Conservation (phyloP, 140 eudicot species). For the Oenanthe javanica region DNA sequence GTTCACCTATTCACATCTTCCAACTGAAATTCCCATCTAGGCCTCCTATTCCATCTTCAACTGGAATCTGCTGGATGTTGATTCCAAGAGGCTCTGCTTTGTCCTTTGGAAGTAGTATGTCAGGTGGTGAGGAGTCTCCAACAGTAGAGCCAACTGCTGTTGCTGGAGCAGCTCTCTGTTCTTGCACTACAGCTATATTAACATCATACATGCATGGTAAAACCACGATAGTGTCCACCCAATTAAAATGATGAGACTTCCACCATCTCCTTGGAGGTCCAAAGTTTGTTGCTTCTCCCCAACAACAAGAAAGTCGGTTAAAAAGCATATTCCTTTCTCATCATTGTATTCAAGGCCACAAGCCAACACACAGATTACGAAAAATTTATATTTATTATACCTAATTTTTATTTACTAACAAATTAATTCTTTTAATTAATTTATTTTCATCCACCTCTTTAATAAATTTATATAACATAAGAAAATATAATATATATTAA, state of each 20-base stretch:
- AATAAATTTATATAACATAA: too few relatives aligned
- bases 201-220: not conserved
- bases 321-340: constrained; percentile 87
- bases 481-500: too few relatives aligned
- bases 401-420: too few relatives aligned
- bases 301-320: constrained; percentile 90
- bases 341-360: constrained; percentile 94
- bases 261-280: constrained; percentile 96
- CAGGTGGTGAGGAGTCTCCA: constrained; percentile 81
- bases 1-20: constrained; percentile 24
- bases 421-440: too few relatives aligned
- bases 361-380: constrained; percentile 37
- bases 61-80: constrained; percentile 70
- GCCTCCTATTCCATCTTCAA: constrained; percentile 45
- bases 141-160: constrained; percentile 63
- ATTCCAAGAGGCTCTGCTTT: constrained; percentile 81
- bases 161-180: constrained; percentile 79
- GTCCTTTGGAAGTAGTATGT: constrained; percentile 72
- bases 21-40: constrained; percentile 67
- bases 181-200: constrained; percentile 77
- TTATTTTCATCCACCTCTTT: too few relatives aligned
- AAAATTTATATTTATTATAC: too few relatives aligned
- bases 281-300: constrained; percentile 93
- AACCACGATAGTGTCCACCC: not conserved
- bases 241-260: constrained; percentile 53